Conservation (phyloP, 441 rosid species). For the Croton setiger region DNA sequence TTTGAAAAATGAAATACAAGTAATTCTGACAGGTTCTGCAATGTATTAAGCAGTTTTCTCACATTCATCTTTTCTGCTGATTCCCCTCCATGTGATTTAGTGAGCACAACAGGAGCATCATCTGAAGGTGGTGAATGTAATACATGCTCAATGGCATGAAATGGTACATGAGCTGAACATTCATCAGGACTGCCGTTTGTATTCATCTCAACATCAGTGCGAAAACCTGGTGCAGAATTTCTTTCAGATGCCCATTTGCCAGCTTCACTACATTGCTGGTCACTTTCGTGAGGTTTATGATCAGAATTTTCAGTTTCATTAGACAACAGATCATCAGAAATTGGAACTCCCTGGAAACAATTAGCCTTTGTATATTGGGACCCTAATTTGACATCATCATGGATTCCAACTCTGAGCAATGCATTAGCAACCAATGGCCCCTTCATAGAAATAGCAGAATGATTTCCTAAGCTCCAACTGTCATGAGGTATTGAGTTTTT, state of each 20-base stretch:
- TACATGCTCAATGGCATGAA: constrained; percentile 30
- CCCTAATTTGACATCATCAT: constrained; percentile 30
- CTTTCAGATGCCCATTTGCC: constrained; percentile 25
- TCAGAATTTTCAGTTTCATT: constrained; percentile 28
- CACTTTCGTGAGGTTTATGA: constrained; percentile 21
- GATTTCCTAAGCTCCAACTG: constrained; percentile 25
- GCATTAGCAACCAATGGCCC: constrained; percentile 28
- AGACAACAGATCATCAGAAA: constrained; percentile 24
- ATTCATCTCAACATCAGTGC: constrained; percentile 32
- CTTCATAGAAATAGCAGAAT: constrained; percentile 29
- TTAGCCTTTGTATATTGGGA: constrained; percentile 23
- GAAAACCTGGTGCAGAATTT: constrained; percentile 17
- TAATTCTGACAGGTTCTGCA: constrained; percentile 63
- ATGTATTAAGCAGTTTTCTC: constrained; percentile 42
- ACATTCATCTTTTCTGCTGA: constrained; percentile 40
- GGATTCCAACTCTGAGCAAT: constrained; percentile 29
- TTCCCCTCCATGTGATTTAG: constrained; percentile 23
- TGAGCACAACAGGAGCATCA: constrained; percentile 32
- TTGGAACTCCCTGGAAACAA: constrained; percentile 20
- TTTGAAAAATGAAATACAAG: constrained; percentile 56
- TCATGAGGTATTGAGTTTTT: constrained; percentile 26
- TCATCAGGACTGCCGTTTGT: constrained; percentile 34
- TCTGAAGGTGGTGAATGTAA: constrained; percentile 35
- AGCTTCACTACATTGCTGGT: constrained; percentile 25
- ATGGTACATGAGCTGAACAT: constrained; percentile 39